These are phyloP conservation scores for Cyberlindnera meyerae DNA, from an alignment of 805 yeast genomes.

Conservation along the genomic window DNA sequence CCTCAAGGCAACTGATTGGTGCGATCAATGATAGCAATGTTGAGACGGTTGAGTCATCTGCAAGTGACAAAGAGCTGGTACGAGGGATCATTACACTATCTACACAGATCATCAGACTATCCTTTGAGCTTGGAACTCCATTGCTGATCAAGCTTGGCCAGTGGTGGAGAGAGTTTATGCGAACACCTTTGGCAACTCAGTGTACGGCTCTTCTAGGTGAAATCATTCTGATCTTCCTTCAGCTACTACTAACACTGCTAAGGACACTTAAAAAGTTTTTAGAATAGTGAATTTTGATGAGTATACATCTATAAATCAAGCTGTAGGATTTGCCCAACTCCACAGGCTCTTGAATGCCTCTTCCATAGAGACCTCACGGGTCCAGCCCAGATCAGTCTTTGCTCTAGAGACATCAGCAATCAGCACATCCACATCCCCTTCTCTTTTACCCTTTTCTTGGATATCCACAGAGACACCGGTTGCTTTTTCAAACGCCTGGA, in stretches of 20 bases:
- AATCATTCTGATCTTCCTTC: conserved; percentile 8
- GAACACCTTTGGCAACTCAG: conserved; percentile 5
- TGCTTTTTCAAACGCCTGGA: conserved; percentile 57
- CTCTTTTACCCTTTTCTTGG: conserved; percentile 62
- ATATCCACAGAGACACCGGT: conserved; percentile 61
- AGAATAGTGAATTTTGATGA: too few species aligned
- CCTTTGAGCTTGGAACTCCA: conserved; percentile 13
- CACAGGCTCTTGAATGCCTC: conserved; percentile 70
- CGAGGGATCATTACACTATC: conserved; percentile 11
- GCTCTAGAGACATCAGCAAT: conserved; percentile 72
- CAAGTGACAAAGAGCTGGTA: conserved; percentile 7
- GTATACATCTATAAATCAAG: not conserved
- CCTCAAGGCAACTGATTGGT: conserved; percentile 5
- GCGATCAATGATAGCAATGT: too few species aligned
- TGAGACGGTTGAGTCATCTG: too few species aligned
- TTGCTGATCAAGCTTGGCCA: not conserved
- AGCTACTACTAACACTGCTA: conserved; percentile 6
- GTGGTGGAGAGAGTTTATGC: conserved; percentile 4
- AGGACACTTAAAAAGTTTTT: conserved; percentile 2
- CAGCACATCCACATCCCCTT: conserved; percentile 71
- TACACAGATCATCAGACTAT: conserved; percentile 9
- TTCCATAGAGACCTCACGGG: conserved; percentile 48
- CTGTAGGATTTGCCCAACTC: conserved; percentile 54
- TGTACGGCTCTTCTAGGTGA: conserved; percentile 8
- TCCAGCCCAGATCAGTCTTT: conserved; percentile 60